A percentile compares a stretch with the other conserved stretches of the same genome.
These are phyloP conservation scores for Spergularia bocconei DNA, from an alignment of 148 eudicot species.

Conservation along the genomic window DNA sequence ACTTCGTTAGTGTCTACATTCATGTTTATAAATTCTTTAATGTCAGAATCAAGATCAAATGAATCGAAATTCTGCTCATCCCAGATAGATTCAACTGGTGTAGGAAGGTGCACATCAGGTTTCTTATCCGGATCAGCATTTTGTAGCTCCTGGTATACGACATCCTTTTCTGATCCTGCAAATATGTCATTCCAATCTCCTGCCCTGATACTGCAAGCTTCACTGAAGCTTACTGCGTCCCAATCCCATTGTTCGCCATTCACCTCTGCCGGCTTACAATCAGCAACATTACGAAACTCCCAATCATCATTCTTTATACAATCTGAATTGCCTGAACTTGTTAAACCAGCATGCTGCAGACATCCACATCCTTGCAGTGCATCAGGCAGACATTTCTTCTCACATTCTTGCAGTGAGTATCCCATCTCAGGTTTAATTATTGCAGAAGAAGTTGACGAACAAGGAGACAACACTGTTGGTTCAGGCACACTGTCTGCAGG, in stretches of 20 bases:
- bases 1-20: slow-evolving; percentile 12
- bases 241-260: neutral
- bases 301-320: neutral
- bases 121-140: neutral
- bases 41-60: slow-evolving; percentile 3
- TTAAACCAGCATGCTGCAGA: too few relatives aligned
- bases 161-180: neutral
- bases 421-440: neutral
- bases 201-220: neutral
- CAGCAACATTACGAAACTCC: neutral
- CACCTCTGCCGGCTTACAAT: neutral
- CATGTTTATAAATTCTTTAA: neutral
- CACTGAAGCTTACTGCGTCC: neutral
- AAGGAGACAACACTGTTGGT: neutral
- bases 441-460: neutral
- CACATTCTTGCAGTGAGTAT: neutral
- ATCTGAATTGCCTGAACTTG: too few relatives aligned
- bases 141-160: neutral
- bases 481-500: slow-evolving; percentile 14
- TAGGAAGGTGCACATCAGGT: neutral
- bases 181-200: slow-evolving; percentile 8
- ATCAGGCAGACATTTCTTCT: neutral
- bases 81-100: neutral
- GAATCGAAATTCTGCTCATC: neutral
- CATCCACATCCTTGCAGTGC: too few relatives aligned